Percentiles rank a stretch among this genome's conserved stretches.
Evolutionary conservation across 805 yeast species (phyloP).

Genomic region (Dipodascus geniculatus): DNA sequence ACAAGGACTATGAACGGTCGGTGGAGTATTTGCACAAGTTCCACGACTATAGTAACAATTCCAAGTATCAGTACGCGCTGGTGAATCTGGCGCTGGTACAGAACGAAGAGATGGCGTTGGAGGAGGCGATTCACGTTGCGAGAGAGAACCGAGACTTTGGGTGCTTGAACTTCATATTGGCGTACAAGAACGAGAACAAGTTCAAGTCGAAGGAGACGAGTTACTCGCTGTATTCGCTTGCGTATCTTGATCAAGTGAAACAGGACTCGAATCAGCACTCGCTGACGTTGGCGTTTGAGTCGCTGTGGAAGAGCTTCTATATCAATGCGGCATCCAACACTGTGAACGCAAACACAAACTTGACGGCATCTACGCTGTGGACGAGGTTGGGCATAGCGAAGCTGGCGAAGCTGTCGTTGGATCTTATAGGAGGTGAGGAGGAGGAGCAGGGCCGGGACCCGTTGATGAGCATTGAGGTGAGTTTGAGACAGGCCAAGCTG

Average conservation of each 20-base stretch:
- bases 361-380: neutral
- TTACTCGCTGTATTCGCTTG: neutral
- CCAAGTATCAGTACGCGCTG: slow-evolving; percentile 64
- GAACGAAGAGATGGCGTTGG: slow-evolving; percentile 58
- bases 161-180: slow-evolving; percentile 58
- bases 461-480: neutral
- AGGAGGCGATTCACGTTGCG: slow-evolving; percentile 81
- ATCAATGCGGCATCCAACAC: neutral
- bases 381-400: neutral
- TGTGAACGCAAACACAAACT: neutral
- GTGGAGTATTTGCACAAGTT: slow-evolving; percentile 44
- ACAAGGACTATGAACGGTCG: slow-evolving; percentile 45
- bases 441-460: neutral
- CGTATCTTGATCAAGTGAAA: neutral
- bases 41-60: slow-evolving; percentile 68
- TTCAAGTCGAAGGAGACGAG: slow-evolving; percentile 1
- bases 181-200: slow-evolving; percentile 35
- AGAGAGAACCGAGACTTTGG: slow-evolving; percentile 69
- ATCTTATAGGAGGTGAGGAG: neutral
- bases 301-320: neutral
- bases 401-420: neutral
- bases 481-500: neutral
- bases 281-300: neutral
- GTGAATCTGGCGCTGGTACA: slow-evolving; percentile 62
- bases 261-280: neutral